Base-by-base conservation (phyloP, 1,284 basidiomycete genomes). In the Naganishia sp. region DNA sequence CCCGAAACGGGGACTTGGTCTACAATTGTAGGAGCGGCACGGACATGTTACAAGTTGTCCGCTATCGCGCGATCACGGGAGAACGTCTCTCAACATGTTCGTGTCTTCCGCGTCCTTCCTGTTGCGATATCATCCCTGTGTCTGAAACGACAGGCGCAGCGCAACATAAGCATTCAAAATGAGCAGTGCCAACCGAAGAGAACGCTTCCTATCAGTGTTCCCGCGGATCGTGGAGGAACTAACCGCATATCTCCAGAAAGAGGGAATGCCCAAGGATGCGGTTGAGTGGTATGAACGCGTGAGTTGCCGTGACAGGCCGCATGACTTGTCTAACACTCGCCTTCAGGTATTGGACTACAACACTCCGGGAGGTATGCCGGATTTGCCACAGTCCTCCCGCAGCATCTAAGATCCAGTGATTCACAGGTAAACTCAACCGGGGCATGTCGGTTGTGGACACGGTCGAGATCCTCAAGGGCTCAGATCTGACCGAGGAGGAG, bases 381-480 rank as follows among this genome's bases (percentile, higher is more conserved):
- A 51, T 21, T 31, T 56, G 49, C 15, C 46, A n/a, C 17, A 10
- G 6, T 10, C 10, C 11, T 25, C n/a, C 41, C 17, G 43, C 15
- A 17, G 3, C 21, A 21, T 23, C 55, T 63, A 47, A 49, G 17
- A 23, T 1, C 10, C 18, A n/a, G 42, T n/a, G 4, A 46, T 39
- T n/a, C 0, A 25, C 68, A 81, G 83, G 95, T 13, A 99, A 99
- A 82, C 88, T 98, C 68, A 99, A 97, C 82, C 88, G 95, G 42
- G 95, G 95, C 43, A 85, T 98, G 76, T 92, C 91, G 9, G 94
- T 98, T 70, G 89, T 95, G 55, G 95, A 99, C 81, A 92, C 92
- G 3, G 89, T 89, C 63, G 88, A 92, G 79, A 95, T 98, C 77
- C 81, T 98, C 70, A 78, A 92, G 67, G 82, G 81, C 1, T 54